Conservation (phyloP, 768 basidiomycete species). For the Epithele typhae region DNA sequence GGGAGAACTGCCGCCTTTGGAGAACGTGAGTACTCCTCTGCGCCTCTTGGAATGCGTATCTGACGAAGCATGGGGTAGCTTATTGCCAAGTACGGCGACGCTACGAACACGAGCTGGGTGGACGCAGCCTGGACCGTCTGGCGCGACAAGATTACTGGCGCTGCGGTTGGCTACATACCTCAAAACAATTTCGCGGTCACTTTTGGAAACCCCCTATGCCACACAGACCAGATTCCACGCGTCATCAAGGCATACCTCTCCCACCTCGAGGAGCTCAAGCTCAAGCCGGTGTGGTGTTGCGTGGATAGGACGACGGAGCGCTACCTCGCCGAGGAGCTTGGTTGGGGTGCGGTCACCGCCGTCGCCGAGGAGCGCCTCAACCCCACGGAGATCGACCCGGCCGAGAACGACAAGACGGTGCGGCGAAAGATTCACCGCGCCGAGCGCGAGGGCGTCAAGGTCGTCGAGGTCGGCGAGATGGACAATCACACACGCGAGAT, state of each 20-base stretch:
- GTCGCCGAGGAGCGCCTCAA: constrained; percentile 58
- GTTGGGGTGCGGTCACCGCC: constrained; percentile 58
- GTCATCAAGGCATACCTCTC: constrained; percentile 47
- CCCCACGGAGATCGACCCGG: constrained; percentile 44
- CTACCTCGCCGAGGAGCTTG: constrained; percentile 42
- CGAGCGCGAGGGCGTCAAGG: constrained; percentile 47
- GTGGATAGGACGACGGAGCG: constrained; percentile 49
- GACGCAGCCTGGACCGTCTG: constrained; percentile 49
- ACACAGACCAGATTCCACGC: constrained; percentile 30
- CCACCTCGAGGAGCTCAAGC: constrained; percentile 35
- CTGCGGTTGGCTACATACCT: constrained; percentile 59
- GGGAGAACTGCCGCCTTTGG: constrained; percentile 27
- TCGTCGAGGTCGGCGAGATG: constrained; percentile 42
- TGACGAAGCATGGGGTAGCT: constrained; percentile 26
- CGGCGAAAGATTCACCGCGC: constrained; percentile 60
- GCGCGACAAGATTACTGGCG: constrained; percentile 50
- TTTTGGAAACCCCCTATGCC: constrained; percentile 59
- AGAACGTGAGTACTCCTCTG: constrained; percentile 22
- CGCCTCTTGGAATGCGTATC: neutral
- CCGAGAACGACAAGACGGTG: constrained; percentile 48
- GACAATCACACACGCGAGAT: constrained; percentile 41
- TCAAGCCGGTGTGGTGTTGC: constrained; percentile 59
- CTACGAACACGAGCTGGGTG: constrained; percentile 67
- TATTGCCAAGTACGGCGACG: constrained; percentile 63
- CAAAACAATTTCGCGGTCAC: constrained; percentile 49